Evolutionary conservation across 805 yeast species (phyloP).

Genomic region (Starmerella davenportii): DNA sequence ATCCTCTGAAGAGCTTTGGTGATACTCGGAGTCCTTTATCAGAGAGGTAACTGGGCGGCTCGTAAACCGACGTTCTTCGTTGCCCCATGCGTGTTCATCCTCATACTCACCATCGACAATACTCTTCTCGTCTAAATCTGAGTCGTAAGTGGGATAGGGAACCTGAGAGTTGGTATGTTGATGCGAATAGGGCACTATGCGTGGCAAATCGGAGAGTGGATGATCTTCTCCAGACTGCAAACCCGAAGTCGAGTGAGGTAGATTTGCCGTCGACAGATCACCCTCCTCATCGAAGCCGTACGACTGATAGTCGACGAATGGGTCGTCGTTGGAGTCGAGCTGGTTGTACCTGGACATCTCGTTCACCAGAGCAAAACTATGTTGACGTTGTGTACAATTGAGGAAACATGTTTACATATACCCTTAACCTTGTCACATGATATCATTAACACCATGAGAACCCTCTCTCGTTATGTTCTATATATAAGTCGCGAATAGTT

Average conservation of each 20-base stretch:
- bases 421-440: no score
- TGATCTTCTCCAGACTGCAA: conserved; percentile 1
- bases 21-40: not conserved
- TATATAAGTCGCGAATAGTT: no score
- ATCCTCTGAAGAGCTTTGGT: not conserved
- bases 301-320: conserved; percentile 9
- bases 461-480: no score
- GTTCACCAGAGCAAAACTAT: no score
- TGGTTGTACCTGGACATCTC: not conserved
- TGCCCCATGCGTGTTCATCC: conserved; percentile 15
- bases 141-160: conserved; percentile 4
- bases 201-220: conserved; percentile 8
- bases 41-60: conserved; percentile 10
- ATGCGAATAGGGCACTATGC: conserved; percentile 13
- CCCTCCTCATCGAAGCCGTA: conserved; percentile 13
- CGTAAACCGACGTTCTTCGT: conserved; percentile 13
- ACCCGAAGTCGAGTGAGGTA: conserved; percentile 1
- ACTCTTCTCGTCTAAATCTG: conserved; percentile 1
- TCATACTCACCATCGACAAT: conserved; percentile 12
- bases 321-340: conserved; percentile 5
- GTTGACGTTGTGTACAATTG: no score
- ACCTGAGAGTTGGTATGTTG: conserved; percentile 14
- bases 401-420: no score
- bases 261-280: conserved; percentile 8
- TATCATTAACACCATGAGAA: no score